Percentiles rank a stretch among this genome's conserved stretches.
Evolutionary conservation across 2,329 filamentous ascomycete genomes (phyloP).

Genomic region (Zasmidium citrigriseum): DNA sequence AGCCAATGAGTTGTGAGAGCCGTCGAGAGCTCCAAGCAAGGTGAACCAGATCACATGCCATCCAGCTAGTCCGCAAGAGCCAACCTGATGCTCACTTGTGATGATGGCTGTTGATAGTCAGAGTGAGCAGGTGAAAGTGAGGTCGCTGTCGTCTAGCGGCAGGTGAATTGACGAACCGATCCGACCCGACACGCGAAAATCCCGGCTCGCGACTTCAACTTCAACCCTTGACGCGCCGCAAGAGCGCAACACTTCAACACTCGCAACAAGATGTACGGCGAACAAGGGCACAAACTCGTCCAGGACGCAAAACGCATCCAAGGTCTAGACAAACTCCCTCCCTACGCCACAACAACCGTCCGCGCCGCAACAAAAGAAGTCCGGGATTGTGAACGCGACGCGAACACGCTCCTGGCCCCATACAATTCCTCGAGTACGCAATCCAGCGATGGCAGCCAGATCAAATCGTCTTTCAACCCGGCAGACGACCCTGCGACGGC

Average conservation of each 20-base stretch:
- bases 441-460: conserved; percentile 30
- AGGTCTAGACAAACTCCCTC: conserved; percentile 79
- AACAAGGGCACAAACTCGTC: conserved; percentile 86
- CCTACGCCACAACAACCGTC: conserved; percentile 90
- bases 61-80: not conserved
- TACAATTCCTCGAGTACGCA: conserved; percentile 59
- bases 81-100: not conserved
- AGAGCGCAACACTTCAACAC: not conserved
- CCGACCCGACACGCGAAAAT: not conserved
- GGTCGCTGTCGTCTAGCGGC: not conserved
- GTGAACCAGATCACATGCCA: not conserved
- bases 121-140: not conserved
- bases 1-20: not conserved
- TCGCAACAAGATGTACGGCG: conserved; percentile 72
- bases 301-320: conserved; percentile 95
- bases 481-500: conserved; percentile 79
- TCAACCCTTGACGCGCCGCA: not conserved
- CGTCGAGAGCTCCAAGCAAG: not conserved
- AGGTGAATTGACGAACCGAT: not conserved
- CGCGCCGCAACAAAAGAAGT: conserved; percentile 87
- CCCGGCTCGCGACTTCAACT: not conserved
- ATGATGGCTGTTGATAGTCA: not conserved
- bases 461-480: conserved; percentile 79
- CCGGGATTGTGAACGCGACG: conserved; percentile 86
- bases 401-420: conserved; percentile 74